A percentile compares a stretch with the other conserved stretches of the same genome.
These are phyloP conservation scores for Fusarium sp. DNA, from an alignment of 2,329 filamentous ascomycete genomes.

Conservation along the genomic window DNA sequence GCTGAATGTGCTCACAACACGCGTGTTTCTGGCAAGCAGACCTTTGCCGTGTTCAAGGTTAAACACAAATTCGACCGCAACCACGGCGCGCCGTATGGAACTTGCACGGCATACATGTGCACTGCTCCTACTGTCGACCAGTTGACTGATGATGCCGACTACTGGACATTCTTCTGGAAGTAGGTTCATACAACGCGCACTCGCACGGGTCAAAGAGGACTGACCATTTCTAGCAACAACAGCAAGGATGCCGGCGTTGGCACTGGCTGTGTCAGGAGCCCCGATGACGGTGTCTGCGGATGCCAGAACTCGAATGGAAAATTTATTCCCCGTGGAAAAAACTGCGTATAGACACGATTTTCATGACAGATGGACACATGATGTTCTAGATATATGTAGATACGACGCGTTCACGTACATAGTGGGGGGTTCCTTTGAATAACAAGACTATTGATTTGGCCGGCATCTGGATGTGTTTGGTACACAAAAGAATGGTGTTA, in stretches of 20 bases:
- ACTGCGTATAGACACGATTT: conserved; percentile 22
- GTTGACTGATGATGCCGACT: conserved; percentile 31
- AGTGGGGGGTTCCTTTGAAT: not conserved
- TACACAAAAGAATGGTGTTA: too few species aligned
- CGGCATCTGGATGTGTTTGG: too few species aligned
- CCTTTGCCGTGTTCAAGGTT: conserved; percentile 39
- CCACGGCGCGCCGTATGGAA: conserved; percentile 40
- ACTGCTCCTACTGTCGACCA: conserved; percentile 24
- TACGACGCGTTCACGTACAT: not conserved
- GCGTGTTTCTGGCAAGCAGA: conserved; percentile 39
- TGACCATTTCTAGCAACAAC: conserved; percentile 22
- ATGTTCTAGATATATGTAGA: not conserved
- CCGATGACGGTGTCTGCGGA: conserved; percentile 37
- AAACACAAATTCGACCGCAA: conserved; percentile 41
- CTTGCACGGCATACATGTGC: conserved; percentile 37
- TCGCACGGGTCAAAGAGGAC: not conserved
- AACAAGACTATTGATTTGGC: too few species aligned
- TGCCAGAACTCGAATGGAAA: conserved; percentile 41
- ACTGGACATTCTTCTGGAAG: conserved; percentile 44
- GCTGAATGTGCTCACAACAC: conserved; percentile 43
- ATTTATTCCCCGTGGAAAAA: conserved; percentile 31
- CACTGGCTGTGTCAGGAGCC: conserved; percentile 39
- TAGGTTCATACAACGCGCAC: not conserved
- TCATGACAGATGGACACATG: not conserved
- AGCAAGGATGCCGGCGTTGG: conserved; percentile 38